Conservation (phyloP, 768 basidiomycete species). For the Collybiopsis luxurians region DNA sequence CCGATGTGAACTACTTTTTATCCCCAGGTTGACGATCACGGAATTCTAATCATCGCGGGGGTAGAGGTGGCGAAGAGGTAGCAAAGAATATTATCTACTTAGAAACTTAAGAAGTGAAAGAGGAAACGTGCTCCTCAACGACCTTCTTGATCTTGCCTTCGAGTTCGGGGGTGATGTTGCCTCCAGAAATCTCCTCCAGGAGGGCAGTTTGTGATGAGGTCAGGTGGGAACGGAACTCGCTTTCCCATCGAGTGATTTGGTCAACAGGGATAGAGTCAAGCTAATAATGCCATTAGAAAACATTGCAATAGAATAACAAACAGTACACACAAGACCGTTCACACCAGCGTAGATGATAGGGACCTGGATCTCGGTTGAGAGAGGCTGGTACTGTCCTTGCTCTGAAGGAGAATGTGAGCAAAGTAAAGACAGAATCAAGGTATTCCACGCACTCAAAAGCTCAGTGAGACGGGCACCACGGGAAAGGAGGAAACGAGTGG, state of each 20-base stretch:
- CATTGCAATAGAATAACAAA: neutral
- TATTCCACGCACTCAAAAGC: slow-evolving; percentile 67
- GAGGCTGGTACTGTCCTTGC: slow-evolving; percentile 97
- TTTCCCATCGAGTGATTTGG: slow-evolving; percentile 91
- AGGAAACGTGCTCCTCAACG: slow-evolving; percentile 84
- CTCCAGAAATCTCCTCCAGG: slow-evolving; percentile 81
- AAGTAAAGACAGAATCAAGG: neutral
- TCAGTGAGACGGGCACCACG: slow-evolving; percentile 99
- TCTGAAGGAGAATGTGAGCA: slow-evolving; percentile 44
- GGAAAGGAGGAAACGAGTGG: slow-evolving; percentile 95
- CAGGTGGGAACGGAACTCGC: slow-evolving; percentile 88
- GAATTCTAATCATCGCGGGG: neutral
- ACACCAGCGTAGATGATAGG: slow-evolving; percentile 99
- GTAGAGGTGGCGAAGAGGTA: neutral
- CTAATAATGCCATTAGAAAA: slow-evolving; percentile 28
- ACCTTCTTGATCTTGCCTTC: slow-evolving; percentile 95
- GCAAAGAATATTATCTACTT: too few relatives aligned
- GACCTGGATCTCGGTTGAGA: slow-evolving; percentile 94
- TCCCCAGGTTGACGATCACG: neutral
- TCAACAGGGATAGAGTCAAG: slow-evolving; percentile 96
- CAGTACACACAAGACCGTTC: slow-evolving; percentile 83
- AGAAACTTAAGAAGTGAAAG: slow-evolving; percentile 60
- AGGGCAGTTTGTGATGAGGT: slow-evolving; percentile 68
- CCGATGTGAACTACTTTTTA: too few relatives aligned
- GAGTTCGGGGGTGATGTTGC: slow-evolving; percentile 83